Percentiles rank a stretch among this genome's conserved stretches.
Evolutionary conservation across 148 eudicot species (phyloP).

Genomic region (Fallopia convolvulus): DNA sequence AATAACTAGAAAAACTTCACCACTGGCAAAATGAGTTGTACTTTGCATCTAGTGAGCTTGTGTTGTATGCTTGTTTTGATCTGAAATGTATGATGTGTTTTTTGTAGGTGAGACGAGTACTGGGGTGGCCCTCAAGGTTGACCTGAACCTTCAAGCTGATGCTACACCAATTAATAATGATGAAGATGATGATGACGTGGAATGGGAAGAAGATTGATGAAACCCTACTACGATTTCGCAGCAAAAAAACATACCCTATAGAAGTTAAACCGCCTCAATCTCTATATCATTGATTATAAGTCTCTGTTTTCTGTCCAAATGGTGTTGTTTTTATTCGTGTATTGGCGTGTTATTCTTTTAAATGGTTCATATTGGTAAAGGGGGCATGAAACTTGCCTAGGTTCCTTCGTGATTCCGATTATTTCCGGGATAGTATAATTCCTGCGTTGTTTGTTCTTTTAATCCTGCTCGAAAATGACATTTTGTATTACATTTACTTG

Average conservation of each 20-base stretch:
- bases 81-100: neutral
- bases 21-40: neutral
- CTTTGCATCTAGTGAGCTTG: neutral
- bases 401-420: neutral
- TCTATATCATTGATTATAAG: neutral
- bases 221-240: too few relatives aligned
- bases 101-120: constrained; percentile 28
- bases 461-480: too few relatives aligned
- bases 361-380: neutral
- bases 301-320: neutral
- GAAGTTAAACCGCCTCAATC: neutral
- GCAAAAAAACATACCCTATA: constrained; percentile 12
- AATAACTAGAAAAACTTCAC: neutral
- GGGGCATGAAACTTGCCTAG: too few relatives aligned
- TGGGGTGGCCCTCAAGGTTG: constrained; percentile 51
- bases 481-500: neutral
- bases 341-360: neutral
- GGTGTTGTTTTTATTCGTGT: neutral
- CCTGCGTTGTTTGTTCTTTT: neutral
- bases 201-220: constrained; percentile 90
- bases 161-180: constrained; percentile 48
- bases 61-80: neutral
- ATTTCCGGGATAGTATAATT: neutral
- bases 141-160: constrained; percentile 77
- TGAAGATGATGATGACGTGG: constrained; percentile 52